These are phyloP conservation scores for Larix kaempferi DNA, from an alignment of 75 land plant species.

Conservation along the genomic window DNA sequence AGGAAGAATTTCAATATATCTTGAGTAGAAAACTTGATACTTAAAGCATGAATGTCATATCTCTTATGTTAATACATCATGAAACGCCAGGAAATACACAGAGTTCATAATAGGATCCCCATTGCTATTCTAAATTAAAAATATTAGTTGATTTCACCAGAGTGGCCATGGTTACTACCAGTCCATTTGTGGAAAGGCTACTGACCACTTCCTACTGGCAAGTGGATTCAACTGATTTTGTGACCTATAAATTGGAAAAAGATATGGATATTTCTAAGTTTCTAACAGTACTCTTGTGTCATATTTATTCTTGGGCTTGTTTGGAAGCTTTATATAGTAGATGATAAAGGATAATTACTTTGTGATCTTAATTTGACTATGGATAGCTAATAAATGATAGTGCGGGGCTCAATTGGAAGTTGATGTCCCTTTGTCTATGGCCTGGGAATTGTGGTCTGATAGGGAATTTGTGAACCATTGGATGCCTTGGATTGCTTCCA, in stretches of 20 bases:
- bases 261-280: neutral
- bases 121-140: neutral
- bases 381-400: neutral
- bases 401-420: slow-evolving; percentile 43
- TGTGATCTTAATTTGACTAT: neutral
- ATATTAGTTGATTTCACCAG: neutral
- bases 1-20: no score
- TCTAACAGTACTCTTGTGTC: neutral
- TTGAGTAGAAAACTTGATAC: no score
- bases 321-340: neutral
- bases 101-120: neutral
- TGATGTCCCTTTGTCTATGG: slow-evolving; percentile 39
- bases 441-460: slow-evolving; percentile 51
- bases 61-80: no score
- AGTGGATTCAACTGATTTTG: neutral
- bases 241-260: neutral
- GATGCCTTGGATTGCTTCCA: slow-evolving; percentile 61
- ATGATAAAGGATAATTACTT: neutral
- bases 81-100: neutral
- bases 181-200: neutral
- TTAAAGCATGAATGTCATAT: no score
- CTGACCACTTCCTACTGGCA: neutral
- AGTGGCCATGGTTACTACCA: no score
- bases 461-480: slow-evolving; percentile 38
- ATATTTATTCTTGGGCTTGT: neutral